Evolutionary conservation across 345 rosid species (phyloP).

Genomic region (Eucalyptus polyanthemos): DNA sequence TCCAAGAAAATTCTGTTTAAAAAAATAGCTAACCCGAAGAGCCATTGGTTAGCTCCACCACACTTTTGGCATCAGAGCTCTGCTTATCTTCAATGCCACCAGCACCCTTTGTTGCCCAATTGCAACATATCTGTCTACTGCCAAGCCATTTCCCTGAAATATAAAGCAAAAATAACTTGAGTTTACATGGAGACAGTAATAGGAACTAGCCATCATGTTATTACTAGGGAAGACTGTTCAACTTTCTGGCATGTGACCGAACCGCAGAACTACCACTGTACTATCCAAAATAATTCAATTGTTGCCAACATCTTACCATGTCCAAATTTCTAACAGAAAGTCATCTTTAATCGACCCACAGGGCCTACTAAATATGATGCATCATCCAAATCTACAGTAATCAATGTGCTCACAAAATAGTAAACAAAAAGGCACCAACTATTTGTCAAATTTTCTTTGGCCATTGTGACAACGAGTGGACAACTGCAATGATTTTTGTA

Average conservation of each 20-base stretch:
- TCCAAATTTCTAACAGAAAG: neutral
- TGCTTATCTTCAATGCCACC: slow-evolving; percentile 67
- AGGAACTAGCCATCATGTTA: neutral
- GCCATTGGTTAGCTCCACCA: slow-evolving; percentile 80
- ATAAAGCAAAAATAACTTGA: neutral
- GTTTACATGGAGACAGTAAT: neutral
- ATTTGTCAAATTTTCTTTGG: too few species aligned
- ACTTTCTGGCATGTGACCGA: neutral
- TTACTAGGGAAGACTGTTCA: neutral
- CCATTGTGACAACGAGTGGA: too few species aligned
- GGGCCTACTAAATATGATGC: neutral
- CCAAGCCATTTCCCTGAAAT: slow-evolving; percentile 87
- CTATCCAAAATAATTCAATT: neutral
- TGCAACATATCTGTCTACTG: slow-evolving; percentile 88
- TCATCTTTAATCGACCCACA: neutral
- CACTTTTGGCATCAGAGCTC: slow-evolving; percentile 62
- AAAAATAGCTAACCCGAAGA: slow-evolving; percentile 53
- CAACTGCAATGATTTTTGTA: too few species aligned
- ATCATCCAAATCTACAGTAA: neutral
- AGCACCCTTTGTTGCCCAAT: slow-evolving; percentile 97
- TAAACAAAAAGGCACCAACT: neutral
- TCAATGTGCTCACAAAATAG: neutral
- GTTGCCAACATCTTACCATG: neutral
- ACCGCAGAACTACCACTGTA: neutral
- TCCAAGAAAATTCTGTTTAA: too few species aligned